Evolutionary conservation across 345 rosid species (phyloP), one percentile per base, ranked within the genome.

Genomic region (Acer negundo): DNA sequence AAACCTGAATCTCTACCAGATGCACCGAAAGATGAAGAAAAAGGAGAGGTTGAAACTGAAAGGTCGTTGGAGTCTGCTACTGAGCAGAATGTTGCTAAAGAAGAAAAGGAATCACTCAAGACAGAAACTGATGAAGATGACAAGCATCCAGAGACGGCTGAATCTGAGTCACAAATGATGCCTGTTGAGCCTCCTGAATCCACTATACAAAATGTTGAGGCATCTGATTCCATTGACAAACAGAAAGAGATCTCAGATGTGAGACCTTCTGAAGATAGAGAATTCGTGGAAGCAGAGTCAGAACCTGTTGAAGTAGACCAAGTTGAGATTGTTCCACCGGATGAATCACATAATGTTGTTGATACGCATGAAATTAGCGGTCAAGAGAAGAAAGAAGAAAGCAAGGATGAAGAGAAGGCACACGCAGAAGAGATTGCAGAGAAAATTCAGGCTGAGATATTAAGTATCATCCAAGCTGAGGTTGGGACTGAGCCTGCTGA

Each of bases 31-130:
- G 79, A 40, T 24, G 88, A 86, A 82, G 88, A 72, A 67, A 71
- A 84, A 70, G 85, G 78, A 77, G 76, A 73, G 79, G 73, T 70
- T 53, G 87, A 87, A 82, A 81, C 80, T 79, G 84, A 88, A 46
- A 78, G 64, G 58, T 70, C 75, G 8, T 71, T 7, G 28, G 71
- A 71, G 70, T 73, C 76, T 59, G 70, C 70, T 1, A 6, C 70
- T 73, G 82, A 79, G 51, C 74, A 75, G 53, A 62, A 79, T n/a
- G 24, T 78, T 53, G 80, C 70, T 83, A 86, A 82, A 63, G 89
- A 85, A 70, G 86, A 84, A 77, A 87, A 78, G 26, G 75, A 85
- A 79, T 78, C 42, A 55, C 63, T 44, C 42, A 75, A 82, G 73
- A 75, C 58, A 35, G 75, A 62, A 67, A 67, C 62, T 53, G 84